These are phyloP conservation scores for Cyclotella sp. DNA, from an alignment of 108 stramenopile species.

Conservation along the genomic window DNA sequence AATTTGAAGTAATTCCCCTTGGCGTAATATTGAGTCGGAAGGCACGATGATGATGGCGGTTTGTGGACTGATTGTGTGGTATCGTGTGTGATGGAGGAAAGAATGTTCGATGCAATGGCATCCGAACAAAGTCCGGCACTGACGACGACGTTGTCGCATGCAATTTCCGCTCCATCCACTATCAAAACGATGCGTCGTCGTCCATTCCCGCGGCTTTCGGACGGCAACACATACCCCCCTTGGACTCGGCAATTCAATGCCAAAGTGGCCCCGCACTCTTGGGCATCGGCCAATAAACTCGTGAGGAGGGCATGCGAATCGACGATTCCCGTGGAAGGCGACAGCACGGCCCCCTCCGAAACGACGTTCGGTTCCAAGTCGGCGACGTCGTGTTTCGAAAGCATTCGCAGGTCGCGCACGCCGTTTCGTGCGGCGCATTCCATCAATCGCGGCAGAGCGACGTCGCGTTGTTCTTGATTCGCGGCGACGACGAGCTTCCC, in stretches of 20 bases:
- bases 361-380: constrained; percentile 65
- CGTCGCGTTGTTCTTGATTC: constrained; percentile 45
- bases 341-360: constrained; percentile 68
- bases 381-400: constrained; percentile 63
- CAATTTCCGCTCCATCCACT: constrained; percentile 60
- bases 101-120: constrained; percentile 48
- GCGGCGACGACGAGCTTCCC: constrained; percentile 89
- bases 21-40: constrained; percentile 78
- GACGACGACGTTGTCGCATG: constrained; percentile 71
- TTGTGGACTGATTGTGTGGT: neutral
- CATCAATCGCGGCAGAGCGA: constrained; percentile 37
- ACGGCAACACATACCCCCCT: constrained; percentile 37
- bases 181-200: constrained; percentile 29
- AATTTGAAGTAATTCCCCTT: constrained; percentile 86
- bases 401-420: constrained; percentile 60
- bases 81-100: constrained; percentile 34
- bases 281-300: constrained; percentile 74
- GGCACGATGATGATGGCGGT: constrained; percentile 2
- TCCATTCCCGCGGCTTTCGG: constrained; percentile 3
- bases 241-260: constrained; percentile 63
- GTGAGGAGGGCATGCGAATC: constrained; percentile 76
- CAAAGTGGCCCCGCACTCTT: constrained; percentile 69
- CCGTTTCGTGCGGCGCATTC: constrained; percentile 63
- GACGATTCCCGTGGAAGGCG: constrained; percentile 84
- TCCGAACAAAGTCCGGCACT: constrained; percentile 73